Base-by-base conservation (phyloP, 768 basidiomycete genomes). In the Boletus bicolor region DNA sequence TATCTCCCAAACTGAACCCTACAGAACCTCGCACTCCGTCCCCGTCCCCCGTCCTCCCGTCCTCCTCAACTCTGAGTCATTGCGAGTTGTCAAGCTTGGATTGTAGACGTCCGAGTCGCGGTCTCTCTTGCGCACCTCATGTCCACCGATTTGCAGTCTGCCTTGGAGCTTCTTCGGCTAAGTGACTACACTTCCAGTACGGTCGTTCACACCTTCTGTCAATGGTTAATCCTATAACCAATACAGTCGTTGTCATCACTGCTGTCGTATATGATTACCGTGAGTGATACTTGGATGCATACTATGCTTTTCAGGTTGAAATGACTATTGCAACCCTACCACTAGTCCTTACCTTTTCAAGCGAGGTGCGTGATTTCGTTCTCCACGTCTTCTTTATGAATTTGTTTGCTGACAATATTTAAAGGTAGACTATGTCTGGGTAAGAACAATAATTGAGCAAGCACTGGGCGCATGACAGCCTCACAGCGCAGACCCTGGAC, bases 371-470 rank as follows among this genome's bases (percentile, higher is more conserved):
- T 47, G 6, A 14, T 28, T 2, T 9, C 5, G 15, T 9, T 15
- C 12, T 28, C 7, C 0, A 2, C 14, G 4, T 5, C 19, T 11
- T 7, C 9, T 7, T 30, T 30, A 30, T 28, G 28, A 28, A 28
- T 30, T n/a, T 24, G 1, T 19, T 5, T 14, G 17, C 35, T 47
- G 17, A 51, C 6, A 8, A 30, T 8, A 6, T 19, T 3, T 3
- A 7, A 53, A 62, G 60, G 17, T 62, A 41, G 42, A 56, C 8
- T 57, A 54, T 41, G n/a, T 62, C 30, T 60, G 60, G 60, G 60
- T 61, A 15, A 35, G 42, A 11, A n/a, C 26, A 30, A 24, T 30
- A 2, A 28, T 28, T 6, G 2, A 34, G 11, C 7, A 1, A 5
- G 21, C 4, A 24, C 21, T 1, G 15, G 0, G 8, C n/a, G 6